Conservation (phyloP, 345 rosid genomes). For the Heritiera fomes region DNA sequence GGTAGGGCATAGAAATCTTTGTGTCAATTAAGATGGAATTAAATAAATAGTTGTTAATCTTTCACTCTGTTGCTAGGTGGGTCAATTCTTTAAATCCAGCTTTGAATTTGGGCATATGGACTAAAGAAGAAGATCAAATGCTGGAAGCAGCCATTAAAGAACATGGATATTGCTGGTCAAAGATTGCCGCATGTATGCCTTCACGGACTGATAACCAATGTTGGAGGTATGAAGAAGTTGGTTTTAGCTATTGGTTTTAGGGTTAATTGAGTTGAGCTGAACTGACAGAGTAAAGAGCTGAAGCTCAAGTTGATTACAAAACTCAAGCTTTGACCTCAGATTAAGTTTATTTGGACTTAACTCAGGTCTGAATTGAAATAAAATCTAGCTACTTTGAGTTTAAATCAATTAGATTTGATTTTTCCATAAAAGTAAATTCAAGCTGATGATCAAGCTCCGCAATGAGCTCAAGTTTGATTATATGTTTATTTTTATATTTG, state of each 20-base stretch:
- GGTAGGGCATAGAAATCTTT: constrained; percentile 35
- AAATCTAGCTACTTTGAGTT: constrained; percentile 11
- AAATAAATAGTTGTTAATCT: constrained; percentile 15
- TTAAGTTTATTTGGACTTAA: constrained; percentile 1
- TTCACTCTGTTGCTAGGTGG: constrained; percentile 57
- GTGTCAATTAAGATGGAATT: constrained; percentile 16
- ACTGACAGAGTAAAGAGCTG: background rate
- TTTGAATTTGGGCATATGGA: constrained; percentile 61
- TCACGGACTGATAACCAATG: constrained; percentile 88
- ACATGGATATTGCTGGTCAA: constrained; percentile 75
- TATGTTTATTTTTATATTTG: background rate
- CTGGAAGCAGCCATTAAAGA: constrained; percentile 63
- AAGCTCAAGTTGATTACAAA: background rate
- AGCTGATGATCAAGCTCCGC: background rate
- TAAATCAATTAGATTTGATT: background rate
- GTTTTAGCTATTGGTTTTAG: constrained; percentile 4
- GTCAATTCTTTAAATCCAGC: constrained; percentile 76
- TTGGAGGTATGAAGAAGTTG: constrained; percentile 49
- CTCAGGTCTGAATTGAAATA: background rate
- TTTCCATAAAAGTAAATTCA: background rate
- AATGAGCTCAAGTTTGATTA: background rate
- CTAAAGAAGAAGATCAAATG: constrained; percentile 70
- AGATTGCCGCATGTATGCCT: constrained; percentile 58
- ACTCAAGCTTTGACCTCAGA: background rate
- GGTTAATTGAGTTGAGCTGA: background rate